Base-by-base conservation (phyloP, 768 basidiomycete species). In the Psilocybe cyanescens region DNA sequence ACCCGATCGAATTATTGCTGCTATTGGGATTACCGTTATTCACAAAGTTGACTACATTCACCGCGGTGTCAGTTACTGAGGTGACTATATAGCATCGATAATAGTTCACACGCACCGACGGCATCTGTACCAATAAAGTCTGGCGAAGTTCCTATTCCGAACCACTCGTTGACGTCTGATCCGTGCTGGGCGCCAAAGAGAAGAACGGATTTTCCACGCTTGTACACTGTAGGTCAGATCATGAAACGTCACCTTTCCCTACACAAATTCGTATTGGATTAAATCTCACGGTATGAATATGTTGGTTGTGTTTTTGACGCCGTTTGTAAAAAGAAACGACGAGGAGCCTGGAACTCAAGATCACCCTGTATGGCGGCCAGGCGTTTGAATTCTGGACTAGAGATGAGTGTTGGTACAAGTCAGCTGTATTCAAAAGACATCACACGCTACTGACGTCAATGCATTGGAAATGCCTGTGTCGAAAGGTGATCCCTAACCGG, bases 381-480 rank as follows among this genome's bases (percentile, higher is more conserved):
- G 3, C 80, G 75, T 60, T 80, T 80, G 65, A 68, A 80, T 62
- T 80, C 55, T 3, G 78, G 78, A 2, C 77, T 78, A 31, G 28
- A 24, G 6, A 16, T 33, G 9, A 5, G 12, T 24, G 12, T 24
- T 8, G 24, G 14, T 7, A 35, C 33, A 11, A 11, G 33, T 35
- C 33, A 35, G 33, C 6, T 35, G 33, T 7, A 35, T 7, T 35
- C 33, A 11, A 35, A 35, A 11, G 33, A 24, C 24, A 2, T 24
- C 24, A 24, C 24, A 24, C 24, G 24, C 24, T 24, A 63, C 67
- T 1, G 7, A 68, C 65, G 65, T 67, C 4, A 67, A 11, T 6
- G 65, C 65, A 60, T 71, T 70, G 0, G 62, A 58, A 1, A 31
- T 59, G 3, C 64, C 65, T 2, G 66, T 70, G 37, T 65, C 60